Base-by-base conservation (phyloP, 495 filamentous ascomycete species). In the Tuber brumale region DNA sequence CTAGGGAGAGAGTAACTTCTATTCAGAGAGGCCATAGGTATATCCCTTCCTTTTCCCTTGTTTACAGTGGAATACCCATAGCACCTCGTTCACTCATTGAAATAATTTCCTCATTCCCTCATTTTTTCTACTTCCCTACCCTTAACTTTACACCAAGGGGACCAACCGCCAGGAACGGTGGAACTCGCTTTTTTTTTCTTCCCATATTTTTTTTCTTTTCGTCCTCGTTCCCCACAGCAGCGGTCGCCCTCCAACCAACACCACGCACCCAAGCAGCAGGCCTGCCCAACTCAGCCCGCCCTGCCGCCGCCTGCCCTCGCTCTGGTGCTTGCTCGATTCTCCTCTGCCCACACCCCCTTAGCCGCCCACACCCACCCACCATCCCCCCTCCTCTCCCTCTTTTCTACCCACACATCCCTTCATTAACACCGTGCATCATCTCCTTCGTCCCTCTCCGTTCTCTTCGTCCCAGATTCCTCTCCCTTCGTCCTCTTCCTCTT, bases 351-450 rank as follows among this genome's bases (percentile, higher is more conserved):
- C 72, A 42, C 76, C 73, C 78, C 78, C 78, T 79, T 80, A 80
- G 76, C 76, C 78, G 78, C 78, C 78, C 76, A 77, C 77, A 76
- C 61, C 69, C 74, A 77, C 75, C 77, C 72, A 78, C 70, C 76
- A 71, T 61, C 71, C 70, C 73, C 72, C 77, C 77, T 74, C 72
- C 79, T 70, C 79, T 23, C 14, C 31, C 41, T 31, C 72, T 61
- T 12, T 44, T 37, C 72, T 51, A 70, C 45, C 72, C 21, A 72
- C 75, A 77, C 79, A 81, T 81, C 79, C 79, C 79, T 81, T 81
- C 79, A 81, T 81, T 81, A 81, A 81, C 79, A 81, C 79, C 79
- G 79, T 81, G 79, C 79, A 81, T 81, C 79, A 81, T 81, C 79
- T 81, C 79, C 78, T 78, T 81, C 80, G 73, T 80, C 80, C 69